Conservation (phyloP, 768 basidiomycete genomes). For the Cantharellus anzutake region DNA sequence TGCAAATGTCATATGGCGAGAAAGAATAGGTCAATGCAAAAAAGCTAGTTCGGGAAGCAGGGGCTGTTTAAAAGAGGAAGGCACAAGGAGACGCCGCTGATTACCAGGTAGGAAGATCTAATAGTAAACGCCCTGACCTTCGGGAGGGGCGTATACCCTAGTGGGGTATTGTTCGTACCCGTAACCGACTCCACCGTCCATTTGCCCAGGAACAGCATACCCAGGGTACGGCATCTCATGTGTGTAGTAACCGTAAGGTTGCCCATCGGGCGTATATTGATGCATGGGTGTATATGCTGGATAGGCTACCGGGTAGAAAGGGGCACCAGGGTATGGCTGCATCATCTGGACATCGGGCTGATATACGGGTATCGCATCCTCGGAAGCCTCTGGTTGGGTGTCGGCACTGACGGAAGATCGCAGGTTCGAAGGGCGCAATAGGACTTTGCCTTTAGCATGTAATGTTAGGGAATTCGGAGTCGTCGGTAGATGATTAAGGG, state of each 20-base stretch:
- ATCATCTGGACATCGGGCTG: background rate
- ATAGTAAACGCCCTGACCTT: background rate
- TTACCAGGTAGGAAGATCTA: background rate
- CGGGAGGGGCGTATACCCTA: background rate
- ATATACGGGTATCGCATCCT: background rate
- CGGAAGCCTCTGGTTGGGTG: background rate
- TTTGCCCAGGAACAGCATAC: background rate
- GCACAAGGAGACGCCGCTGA: background rate
- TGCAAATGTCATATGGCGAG: background rate
- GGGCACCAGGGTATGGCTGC: background rate
- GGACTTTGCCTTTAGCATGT: background rate
- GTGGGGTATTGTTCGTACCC: background rate
- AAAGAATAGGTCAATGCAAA: background rate
- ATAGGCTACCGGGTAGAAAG: background rate
- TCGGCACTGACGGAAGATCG: background rate
- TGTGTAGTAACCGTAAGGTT: background rate
- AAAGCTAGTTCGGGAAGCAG: background rate
- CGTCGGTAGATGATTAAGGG: too few species aligned
- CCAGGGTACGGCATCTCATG: background rate
- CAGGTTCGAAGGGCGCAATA: background rate
- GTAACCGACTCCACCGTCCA: background rate
- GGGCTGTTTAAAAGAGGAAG: background rate
- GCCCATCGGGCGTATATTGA: background rate
- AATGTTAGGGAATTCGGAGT: too few species aligned
- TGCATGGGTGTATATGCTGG: background rate